A percentile compares a stretch with the other conserved stretches of the same genome.
These are phyloP conservation scores for Wolfiporia cocos DNA, from an alignment of 1,284 basidiomycete species.

Conservation along the genomic window DNA sequence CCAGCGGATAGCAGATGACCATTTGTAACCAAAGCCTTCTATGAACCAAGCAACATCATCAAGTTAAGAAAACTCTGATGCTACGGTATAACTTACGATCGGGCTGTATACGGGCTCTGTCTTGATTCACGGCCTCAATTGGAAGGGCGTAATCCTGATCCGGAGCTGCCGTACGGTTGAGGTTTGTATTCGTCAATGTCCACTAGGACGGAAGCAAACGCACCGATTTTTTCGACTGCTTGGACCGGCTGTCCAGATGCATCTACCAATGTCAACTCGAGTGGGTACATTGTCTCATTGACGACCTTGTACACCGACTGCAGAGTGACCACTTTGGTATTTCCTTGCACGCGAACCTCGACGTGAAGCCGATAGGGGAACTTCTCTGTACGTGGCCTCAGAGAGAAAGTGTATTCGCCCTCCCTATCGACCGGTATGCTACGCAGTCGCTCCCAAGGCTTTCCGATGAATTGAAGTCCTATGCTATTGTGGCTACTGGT, in stretches of 20 bases:
- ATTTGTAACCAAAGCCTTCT: slow-evolving; percentile 95
- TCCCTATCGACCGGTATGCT: slow-evolving; percentile 92
- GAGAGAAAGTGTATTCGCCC: slow-evolving; percentile 86
- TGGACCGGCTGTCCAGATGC: slow-evolving; percentile 78
- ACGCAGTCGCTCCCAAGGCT: slow-evolving; percentile 87
- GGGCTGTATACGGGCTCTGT: slow-evolving; percentile 84
- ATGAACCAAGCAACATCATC: slow-evolving; percentile 6
- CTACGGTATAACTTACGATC: slow-evolving; percentile 65
- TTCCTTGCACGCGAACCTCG: slow-evolving; percentile 88
- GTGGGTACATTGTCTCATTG: slow-evolving; percentile 88
- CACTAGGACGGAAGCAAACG: slow-evolving; percentile 21
- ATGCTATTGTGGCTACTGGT: slow-evolving; percentile 79
- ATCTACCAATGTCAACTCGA: slow-evolving; percentile 91
- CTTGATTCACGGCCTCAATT: slow-evolving; percentile 84
- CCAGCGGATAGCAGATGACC: slow-evolving; percentile 89
- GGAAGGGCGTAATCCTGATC: slow-evolving; percentile 91
- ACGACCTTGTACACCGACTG: slow-evolving; percentile 92
- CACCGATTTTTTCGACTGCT: slow-evolving; percentile 81
- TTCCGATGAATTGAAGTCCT: slow-evolving; percentile 80
- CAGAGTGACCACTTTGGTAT: slow-evolving; percentile 94
- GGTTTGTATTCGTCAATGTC: slow-evolving; percentile 2
- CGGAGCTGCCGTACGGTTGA: slow-evolving; percentile 48
- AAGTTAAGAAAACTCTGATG: neutral
- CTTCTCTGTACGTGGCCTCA: slow-evolving; percentile 76
- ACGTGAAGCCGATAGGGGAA: slow-evolving; percentile 83